These are phyloP conservation scores for Carex myosuroides DNA, from an alignment of 176 grass and related monocot genomes.

Conservation along the genomic window DNA sequence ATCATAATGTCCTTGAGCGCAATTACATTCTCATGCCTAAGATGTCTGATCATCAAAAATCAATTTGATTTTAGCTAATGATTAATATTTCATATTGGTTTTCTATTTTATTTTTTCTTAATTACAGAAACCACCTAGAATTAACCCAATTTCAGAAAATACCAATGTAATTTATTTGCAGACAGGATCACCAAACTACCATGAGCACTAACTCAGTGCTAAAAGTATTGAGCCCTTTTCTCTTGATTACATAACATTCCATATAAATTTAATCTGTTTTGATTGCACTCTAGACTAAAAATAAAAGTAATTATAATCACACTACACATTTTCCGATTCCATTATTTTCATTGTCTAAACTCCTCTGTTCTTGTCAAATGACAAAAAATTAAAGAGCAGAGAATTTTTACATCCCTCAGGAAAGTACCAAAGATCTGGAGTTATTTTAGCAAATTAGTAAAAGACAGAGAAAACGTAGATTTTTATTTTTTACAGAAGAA, in stretches of 20 bases:
- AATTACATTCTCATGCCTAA: slow-evolving; percentile 39
- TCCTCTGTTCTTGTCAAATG: background rate
- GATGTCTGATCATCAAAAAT: slow-evolving; percentile 14
- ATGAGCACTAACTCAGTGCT: background rate
- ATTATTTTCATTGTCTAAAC: background rate
- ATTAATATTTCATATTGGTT: background rate
- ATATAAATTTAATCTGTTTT: background rate
- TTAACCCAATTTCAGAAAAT: background rate
- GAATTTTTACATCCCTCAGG: background rate
- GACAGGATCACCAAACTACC: background rate
- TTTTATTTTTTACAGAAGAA: background rate
- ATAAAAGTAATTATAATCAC: background rate
- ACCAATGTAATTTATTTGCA: background rate
- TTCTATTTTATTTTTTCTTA: background rate
- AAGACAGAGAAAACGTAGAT: background rate
- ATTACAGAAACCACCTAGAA: background rate
- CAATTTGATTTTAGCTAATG: background rate
- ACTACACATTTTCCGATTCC: background rate
- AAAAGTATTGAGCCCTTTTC: background rate
- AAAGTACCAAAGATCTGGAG: background rate
- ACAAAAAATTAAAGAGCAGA: background rate
- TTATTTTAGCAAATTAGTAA: background rate
- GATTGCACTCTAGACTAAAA: background rate
- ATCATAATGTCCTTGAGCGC: slow-evolving; percentile 43
- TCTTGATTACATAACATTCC: background rate